Base-by-base conservation (phyloP, 768 basidiomycete species). In the Postia placenta region DNA sequence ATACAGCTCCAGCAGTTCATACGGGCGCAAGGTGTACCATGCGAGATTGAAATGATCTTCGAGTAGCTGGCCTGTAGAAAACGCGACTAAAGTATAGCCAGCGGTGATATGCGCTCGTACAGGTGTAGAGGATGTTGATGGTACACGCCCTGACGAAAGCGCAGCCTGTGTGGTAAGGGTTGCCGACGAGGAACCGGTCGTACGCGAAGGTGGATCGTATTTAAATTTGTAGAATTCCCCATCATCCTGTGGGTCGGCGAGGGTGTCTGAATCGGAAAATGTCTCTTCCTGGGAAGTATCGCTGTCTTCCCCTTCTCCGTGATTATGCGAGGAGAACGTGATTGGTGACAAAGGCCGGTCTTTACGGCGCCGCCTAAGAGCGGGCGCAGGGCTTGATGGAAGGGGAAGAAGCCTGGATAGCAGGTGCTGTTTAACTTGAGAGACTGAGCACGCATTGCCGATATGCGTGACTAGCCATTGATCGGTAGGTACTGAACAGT, bases 401-500 rank as follows among this genome's bases (percentile, higher is more conserved):
- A 49, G 48, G 42, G 62, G 72, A 58, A 27, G 77, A 67, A 78
- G 80, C 56, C 78, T 84, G 1, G 76, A 65, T 37, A 87, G 73
- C 22, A 87, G 65, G 70, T 76, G 79, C 26, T 74, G 70, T 55
- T 88, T 89, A 26, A 83, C 68, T 25, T 84, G 74, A 14, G 72
- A 72, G 35, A 87, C 70, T 56, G 79, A 80, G 76, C 78, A 84
- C 25, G 66, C 55, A 2, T 78, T 70, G 50, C 81, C 76, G 59
- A 85, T 60, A 59, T 84, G 82, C 11, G 85, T 85, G n/a, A 81
- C 68, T 40, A 87, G 68, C 85, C 86, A 89, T 66, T 86, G 85
- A 63, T 89, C 87, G 56, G 80, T 76, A 0, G 81, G 77, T 20
- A 88, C 85, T 64, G 47, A 1, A 15, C n/a, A 15, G 28, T 20